Evolutionary conservation across 192 early-diverging fungal genomes (phyloP).

Genomic region (Umbelopsis isabellina): DNA sequence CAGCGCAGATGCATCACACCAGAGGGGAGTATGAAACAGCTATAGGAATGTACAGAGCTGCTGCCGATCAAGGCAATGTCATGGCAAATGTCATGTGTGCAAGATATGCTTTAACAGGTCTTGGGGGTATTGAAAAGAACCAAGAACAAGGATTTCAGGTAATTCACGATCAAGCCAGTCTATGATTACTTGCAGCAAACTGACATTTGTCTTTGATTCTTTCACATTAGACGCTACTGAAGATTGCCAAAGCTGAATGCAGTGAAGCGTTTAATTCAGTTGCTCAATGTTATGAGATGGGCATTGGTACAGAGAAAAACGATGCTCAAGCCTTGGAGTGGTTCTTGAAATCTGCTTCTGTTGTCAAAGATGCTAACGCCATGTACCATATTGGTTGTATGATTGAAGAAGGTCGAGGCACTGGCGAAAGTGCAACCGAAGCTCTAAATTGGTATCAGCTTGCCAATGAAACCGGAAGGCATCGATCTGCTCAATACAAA

Average conservation of each 20-base stretch:
- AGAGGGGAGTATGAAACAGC: slow-evolving; percentile 31
- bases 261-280: slow-evolving; percentile 31
- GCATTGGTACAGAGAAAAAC: slow-evolving; percentile 29
- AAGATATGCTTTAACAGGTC: slow-evolving; percentile 26
- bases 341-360: slow-evolving; percentile 30
- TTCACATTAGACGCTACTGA: slow-evolving; percentile 24
- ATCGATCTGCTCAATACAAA: slow-evolving; percentile 30
- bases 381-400: slow-evolving; percentile 38
- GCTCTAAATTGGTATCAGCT: slow-evolving; percentile 33
- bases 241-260: slow-evolving; percentile 25
- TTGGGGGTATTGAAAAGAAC: slow-evolving; percentile 27
- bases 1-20: slow-evolving; percentile 29
- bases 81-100: slow-evolving; percentile 35
- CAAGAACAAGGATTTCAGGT: slow-evolving; percentile 26
- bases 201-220: background rate
- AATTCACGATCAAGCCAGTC: slow-evolving; percentile 4
- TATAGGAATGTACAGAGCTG: slow-evolving; percentile 31
- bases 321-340: slow-evolving; percentile 26
- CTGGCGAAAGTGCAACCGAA: background rate
- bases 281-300: slow-evolving; percentile 36
- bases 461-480: slow-evolving; percentile 27
- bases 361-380: slow-evolving; percentile 32
- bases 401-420: slow-evolving; percentile 25
- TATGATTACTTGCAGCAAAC: background rate
- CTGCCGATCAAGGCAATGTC: slow-evolving; percentile 29